Conservation (phyloP, 352 stramenopile species). For the Pythium chondricola region DNA sequence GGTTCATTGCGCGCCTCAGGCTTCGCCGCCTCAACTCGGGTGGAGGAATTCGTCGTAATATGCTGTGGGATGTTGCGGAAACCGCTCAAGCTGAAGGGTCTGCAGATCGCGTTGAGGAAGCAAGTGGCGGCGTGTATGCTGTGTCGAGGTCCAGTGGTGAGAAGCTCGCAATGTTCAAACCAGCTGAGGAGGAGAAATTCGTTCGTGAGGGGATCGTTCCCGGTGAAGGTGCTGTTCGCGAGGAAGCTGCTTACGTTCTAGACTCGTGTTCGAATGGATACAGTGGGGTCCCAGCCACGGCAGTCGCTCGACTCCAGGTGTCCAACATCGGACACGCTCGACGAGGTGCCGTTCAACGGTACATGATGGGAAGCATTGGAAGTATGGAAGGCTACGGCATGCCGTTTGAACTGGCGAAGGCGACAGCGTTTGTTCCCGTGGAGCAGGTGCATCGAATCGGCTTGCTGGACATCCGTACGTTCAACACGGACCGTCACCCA, state of each 20-base stretch:
- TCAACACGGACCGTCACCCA: constrained; percentile 83
- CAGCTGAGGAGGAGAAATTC: constrained; percentile 72
- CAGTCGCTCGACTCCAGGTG: constrained; percentile 54
- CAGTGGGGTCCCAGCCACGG: constrained; percentile 69
- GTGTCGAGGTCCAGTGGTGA: constrained; percentile 57
- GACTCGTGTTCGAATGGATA: constrained; percentile 64
- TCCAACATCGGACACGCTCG: constrained; percentile 37
- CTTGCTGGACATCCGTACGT: constrained; percentile 73
- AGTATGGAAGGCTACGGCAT: constrained; percentile 84
- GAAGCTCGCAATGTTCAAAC: constrained; percentile 82
- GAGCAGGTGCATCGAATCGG: constrained; percentile 82
- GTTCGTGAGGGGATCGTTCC: constrained; percentile 56
- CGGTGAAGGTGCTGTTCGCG: constrained; percentile 69
- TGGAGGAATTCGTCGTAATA: constrained; percentile 53
- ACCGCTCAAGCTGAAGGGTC: constrained; percentile 42
- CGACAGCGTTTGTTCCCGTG: constrained; percentile 52
- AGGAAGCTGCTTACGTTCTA: constrained; percentile 71
- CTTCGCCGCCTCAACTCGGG: constrained; percentile 52
- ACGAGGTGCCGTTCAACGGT: constrained; percentile 72
- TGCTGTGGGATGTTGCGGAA: constrained; percentile 75
- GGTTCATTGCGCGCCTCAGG: constrained; percentile 56
- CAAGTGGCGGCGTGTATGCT: constrained; percentile 66
- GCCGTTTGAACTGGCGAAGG: constrained; percentile 54
- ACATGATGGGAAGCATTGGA: constrained; percentile 68
- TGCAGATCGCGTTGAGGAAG: constrained; percentile 49